phyloP scores from a whole-genome alignment of 2,329 filamentous ascomycete species.

The Fusarium subtropicale region DNA sequence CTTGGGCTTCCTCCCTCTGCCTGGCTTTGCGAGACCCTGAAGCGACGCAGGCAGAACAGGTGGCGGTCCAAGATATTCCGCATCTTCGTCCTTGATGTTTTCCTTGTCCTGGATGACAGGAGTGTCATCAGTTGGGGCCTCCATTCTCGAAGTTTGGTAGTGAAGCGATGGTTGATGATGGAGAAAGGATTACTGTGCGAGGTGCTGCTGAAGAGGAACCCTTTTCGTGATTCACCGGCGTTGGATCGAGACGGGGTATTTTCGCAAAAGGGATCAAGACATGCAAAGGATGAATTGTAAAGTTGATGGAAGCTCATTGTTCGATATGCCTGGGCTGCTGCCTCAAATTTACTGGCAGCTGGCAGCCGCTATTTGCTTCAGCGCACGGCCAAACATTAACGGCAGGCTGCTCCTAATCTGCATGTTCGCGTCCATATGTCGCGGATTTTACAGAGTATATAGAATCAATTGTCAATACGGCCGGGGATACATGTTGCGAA shows the following conservation, averaged over 20 bases:
- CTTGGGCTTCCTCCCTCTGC: conserved; percentile 38
- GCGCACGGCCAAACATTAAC: background rate
- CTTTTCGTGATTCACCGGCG: conserved; percentile 15
- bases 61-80: background rate
- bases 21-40: conserved; percentile 35
- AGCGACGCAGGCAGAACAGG: conserved; percentile 21
- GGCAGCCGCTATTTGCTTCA: conserved; percentile 15
- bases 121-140: background rate
- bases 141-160: conserved; percentile 1
- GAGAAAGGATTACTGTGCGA: background rate
- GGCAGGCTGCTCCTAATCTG: conserved; percentile 2
- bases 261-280: too few relatives aligned
- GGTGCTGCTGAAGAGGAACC: background rate
- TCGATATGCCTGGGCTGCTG: background rate
- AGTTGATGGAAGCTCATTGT: background rate
- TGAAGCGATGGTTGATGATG: background rate
- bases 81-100: background rate
- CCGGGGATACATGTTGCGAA: too few relatives aligned
- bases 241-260: too few relatives aligned
- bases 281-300: background rate
- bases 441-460: background rate
- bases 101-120: background rate
- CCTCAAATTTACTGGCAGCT: conserved; percentile 3
- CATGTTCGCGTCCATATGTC: background rate
- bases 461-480: background rate